Percentiles rank a stretch among this genome's conserved stretches.
phyloP scores from a whole-genome alignment of 2,329 filamentous ascomycete genomes.

The Colletotrichum ledebouriae region DNA sequence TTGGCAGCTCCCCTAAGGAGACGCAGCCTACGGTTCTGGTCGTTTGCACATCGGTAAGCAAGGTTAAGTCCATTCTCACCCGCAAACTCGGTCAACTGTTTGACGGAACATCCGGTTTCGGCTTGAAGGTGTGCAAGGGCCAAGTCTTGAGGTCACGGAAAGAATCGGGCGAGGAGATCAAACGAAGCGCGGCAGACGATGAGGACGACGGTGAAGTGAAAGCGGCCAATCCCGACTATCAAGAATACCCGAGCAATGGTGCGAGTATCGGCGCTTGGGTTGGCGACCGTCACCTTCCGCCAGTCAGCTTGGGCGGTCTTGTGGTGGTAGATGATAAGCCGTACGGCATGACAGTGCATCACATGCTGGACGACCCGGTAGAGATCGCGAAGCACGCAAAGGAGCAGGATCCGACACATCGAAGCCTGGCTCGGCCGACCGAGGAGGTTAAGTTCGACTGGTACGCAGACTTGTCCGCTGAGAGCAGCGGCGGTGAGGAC shows the following conservation, averaged over 20 bases:
- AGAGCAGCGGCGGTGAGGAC: conserved; percentile 65
- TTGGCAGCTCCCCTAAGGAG: conserved; percentile 76
- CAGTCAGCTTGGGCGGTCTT: conserved; percentile 91
- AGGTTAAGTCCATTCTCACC: conserved; percentile 78
- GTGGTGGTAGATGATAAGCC: conserved; percentile 86
- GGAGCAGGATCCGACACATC: conserved; percentile 44
- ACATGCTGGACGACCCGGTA: conserved; percentile 86
- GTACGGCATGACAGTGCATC: conserved; percentile 96
- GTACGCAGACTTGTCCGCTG: conserved; percentile 57
- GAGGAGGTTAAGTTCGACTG: conserved; percentile 55
- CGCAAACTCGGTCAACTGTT: conserved; percentile 76
- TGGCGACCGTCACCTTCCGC: conserved; percentile 86
- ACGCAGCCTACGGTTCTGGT: conserved; percentile 81
- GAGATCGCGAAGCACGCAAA: conserved; percentile 45
- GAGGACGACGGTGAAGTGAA: conserved; percentile 54
- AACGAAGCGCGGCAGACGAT: conserved; percentile 57
- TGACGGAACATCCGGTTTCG: conserved; percentile 71
- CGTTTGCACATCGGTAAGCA: conserved; percentile 80
- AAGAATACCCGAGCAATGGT: conserved; percentile 83
- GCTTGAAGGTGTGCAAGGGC: conserved; percentile 79
- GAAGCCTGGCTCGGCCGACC: conserved; percentile 56
- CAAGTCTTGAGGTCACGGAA: conserved; percentile 74
- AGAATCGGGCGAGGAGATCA: conserved; percentile 45
- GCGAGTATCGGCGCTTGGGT: conserved; percentile 95
- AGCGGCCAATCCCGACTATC: conserved; percentile 80